Conservation (phyloP, 768 basidiomycete species). For the Boletellus ananas region DNA sequence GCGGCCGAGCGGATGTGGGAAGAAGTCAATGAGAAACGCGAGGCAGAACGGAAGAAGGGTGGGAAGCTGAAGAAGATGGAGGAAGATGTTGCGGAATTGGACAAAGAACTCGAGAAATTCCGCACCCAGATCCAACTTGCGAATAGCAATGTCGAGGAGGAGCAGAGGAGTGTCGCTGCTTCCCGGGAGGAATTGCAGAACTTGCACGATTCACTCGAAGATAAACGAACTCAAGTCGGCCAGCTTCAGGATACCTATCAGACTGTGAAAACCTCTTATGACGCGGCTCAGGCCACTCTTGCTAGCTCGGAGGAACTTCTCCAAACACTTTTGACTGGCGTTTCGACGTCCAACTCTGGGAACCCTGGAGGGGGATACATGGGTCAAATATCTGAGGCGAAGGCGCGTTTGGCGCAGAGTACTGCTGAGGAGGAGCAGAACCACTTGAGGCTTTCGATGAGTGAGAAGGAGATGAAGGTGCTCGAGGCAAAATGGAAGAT, state of each 20-base stretch:
- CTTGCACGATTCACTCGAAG: slow-evolving; percentile 54
- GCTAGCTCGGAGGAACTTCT: slow-evolving; percentile 85
- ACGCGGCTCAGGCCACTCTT: slow-evolving; percentile 54
- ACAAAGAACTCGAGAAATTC: slow-evolving; percentile 76
- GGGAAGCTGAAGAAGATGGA: slow-evolving; percentile 88
- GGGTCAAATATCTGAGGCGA: slow-evolving; percentile 90
- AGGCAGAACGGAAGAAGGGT: slow-evolving; percentile 88
- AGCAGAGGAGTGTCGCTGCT: slow-evolving; percentile 54
- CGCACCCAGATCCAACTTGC: slow-evolving; percentile 85
- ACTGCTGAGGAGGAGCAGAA: slow-evolving; percentile 83
- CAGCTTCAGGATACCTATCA: slow-evolving; percentile 52
- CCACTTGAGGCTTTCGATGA: slow-evolving; percentile 69
- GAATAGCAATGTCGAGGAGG: slow-evolving; percentile 70
- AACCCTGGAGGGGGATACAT: slow-evolving; percentile 88
- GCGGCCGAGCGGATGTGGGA: slow-evolving; percentile 64
- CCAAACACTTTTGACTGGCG: slow-evolving; percentile 90
- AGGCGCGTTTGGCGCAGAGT: slow-evolving; percentile 68
- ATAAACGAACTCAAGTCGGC: slow-evolving; percentile 59
- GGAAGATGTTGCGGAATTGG: slow-evolving; percentile 72
- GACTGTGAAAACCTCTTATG: slow-evolving; percentile 66
- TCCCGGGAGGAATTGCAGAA: slow-evolving; percentile 56
- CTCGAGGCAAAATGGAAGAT: slow-evolving; percentile 80
- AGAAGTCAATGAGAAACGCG: slow-evolving; percentile 69
- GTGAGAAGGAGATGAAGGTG: slow-evolving; percentile 70
- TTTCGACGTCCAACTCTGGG: slow-evolving; percentile 64